Evolutionary conservation across 768 basidiomycete species (phyloP), one percentile per base, ranked within the genome.

Genomic region (Hericium rajendrae): DNA sequence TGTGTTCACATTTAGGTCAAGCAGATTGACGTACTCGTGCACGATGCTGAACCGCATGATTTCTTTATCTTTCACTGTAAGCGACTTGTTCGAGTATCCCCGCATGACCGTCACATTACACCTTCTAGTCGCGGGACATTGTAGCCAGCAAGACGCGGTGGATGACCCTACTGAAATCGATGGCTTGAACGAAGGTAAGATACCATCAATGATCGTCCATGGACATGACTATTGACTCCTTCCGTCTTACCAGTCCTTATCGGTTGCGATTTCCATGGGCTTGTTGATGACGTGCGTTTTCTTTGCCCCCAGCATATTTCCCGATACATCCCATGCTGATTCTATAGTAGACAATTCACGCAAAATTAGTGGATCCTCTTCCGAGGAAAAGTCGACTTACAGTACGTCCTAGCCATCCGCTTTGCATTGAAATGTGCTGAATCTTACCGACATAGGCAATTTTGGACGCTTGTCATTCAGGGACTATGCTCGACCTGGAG

Each of bases 381-480:
- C 61, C 60, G 4, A 13, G 2, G 15, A 59, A 60, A 6, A 22
- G 54, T 11, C 60, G 58, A 26, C 38, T 66, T 20, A 66, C 55
- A 0, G 64, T 62, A 24, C 26, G 60, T 15, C 43, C 32, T 46
- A 4, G 16, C n/a, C 13, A n/a, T 26, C 4, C 26, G 28, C 18
- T 4, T 15, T 32, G 18, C 10, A 6, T 24, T 1, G 16, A 48
- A 20, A 18, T 46, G 26, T 38, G 3, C 18, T 41, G 52, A 18
- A n/a, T 20, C 5, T 8, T 15, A 4, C 51, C 43, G 46, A 5
- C 41, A 1, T 37, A 65, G 63, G 63, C 60, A 13, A 59, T 66
- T 51, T 43, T 63, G 10, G 65, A 66, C 37, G 49, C 65, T 1
- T 66, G 65, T 40, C 60, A 64, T 53, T 64, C 63, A 0, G 64